A percentile compares a stretch with the other conserved stretches of the same genome.
Evolutionary conservation across 768 basidiomycete genomes (phyloP).

Genomic region (Agaricus sinodeliciosus): DNA sequence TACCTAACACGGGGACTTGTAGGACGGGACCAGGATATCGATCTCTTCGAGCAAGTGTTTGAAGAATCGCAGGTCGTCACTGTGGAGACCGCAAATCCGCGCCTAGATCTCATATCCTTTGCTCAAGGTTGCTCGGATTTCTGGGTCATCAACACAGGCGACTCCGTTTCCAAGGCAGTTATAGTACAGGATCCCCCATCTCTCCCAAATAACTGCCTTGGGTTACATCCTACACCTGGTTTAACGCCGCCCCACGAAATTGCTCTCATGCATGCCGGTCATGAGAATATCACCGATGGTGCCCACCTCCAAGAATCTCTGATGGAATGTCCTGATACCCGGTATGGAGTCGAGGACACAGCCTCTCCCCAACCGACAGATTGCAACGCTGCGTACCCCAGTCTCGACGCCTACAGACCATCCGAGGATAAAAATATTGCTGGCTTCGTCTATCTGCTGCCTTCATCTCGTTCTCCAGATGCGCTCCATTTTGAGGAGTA

Average conservation of each 20-base stretch:
- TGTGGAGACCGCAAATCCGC: slow-evolving; percentile 31
- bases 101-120: slow-evolving; percentile 36
- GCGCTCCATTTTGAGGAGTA: slow-evolving; percentile 35
- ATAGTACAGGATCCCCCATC: slow-evolving; percentile 5
- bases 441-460: slow-evolving; percentile 38
- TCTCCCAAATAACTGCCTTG: background rate
- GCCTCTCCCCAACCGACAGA: background rate
- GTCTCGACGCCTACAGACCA: background rate
- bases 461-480: slow-evolving; percentile 22
- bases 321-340: background rate
- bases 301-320: background rate
- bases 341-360: background rate
- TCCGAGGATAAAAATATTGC: slow-evolving; percentile 13
- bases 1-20: slow-evolving; percentile 23
- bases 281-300: no score
- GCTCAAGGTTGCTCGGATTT: slow-evolving; percentile 27
- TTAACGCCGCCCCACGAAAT: background rate
- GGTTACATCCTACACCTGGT: background rate
- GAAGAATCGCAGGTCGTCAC: slow-evolving; percentile 35
- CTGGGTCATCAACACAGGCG: slow-evolving; percentile 30
- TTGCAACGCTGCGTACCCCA: background rate
- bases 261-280: no score
- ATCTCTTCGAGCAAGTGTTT: slow-evolving; percentile 26
- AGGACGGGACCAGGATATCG: slow-evolving; percentile 33
- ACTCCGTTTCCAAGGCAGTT: background rate